Evolutionary conservation across 1,139 yeast genomes (phyloP), one percentile per base, ranked within the genome.

Genomic region (Taphrina confusa): DNA sequence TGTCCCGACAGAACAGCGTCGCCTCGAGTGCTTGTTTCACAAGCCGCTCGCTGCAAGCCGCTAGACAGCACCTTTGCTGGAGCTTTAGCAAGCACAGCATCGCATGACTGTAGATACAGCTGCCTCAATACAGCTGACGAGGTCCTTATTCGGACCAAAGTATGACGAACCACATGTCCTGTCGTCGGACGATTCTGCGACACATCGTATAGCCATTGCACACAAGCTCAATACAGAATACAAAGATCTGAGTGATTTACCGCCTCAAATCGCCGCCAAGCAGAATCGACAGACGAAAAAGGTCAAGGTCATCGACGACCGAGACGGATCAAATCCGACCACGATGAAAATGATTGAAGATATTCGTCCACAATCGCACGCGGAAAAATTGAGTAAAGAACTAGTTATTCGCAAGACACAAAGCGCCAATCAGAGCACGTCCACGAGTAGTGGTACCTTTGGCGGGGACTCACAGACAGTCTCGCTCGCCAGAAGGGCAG

Each of bases 141-240:
- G 31, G 34, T 20, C 39, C 9, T 28, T 47, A 27, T 47, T 47
- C 14, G 31, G 27, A 11, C 6, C 42, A 8, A 40, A 33, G 42
- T 47, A 47, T 22, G 52, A 47, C 30, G 30, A 47, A 22, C 40
- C 52, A 3, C 42, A 47, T n/a, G 11, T 47, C 28, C 31, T 47
- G n/a, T 5, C 52, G 18, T 27, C 34, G 8, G 52, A 47, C 18
- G 11, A 16, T 1, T 18, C 36, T 11, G 12, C 52, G n/a, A 28
- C 52, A 20, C 39, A 33, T 33, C 52, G 52, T 4, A 31, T 47
- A 9, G 39, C 52, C 12, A 31, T 47, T 20, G 39, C 52, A 12
- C 52, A 47, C 30, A 68, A 67, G 62, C 50, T 68, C 12, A 58
- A 57, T 9, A 51, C 61, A 22, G 70, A 68, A 52, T 68, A 66